phyloP scores from a whole-genome alignment of 1,284 basidiomycete genomes.

The Papiliotrema fonsecae region DNA sequence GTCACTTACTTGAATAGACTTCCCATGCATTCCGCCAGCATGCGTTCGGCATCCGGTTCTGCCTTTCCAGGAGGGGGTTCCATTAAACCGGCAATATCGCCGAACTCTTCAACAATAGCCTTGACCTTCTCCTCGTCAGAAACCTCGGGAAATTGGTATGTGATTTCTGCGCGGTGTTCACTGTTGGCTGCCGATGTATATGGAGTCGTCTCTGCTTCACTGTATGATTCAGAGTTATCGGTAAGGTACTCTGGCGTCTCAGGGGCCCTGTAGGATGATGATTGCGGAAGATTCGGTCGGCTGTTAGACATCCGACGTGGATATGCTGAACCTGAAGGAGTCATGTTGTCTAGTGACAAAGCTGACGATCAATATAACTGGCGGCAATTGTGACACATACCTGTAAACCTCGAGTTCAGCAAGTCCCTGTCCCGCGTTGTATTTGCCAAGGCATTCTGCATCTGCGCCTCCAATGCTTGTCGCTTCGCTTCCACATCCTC shows the following conservation, averaged over 20 bases:
- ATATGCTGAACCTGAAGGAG: too few relatives aligned
- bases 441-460: slow-evolving; percentile 14
- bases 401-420: slow-evolving; percentile 21
- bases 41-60: slow-evolving; percentile 50
- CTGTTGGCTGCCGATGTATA: too few relatives aligned
- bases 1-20: slow-evolving; percentile 37
- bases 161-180: too few relatives aligned
- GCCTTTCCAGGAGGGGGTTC: slow-evolving; percentile 53
- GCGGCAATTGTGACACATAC: too few relatives aligned
- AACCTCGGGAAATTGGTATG: too few relatives aligned
- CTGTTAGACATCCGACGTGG: too few relatives aligned
- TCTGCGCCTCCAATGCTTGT: slow-evolving; percentile 13
- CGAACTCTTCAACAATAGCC: slow-evolving; percentile 46
- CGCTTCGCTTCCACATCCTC: too few relatives aligned
- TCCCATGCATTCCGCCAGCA: slow-evolving; percentile 57
- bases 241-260: too few relatives aligned
- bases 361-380: slow-evolving; percentile 11
- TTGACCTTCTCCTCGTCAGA: slow-evolving; percentile 39
- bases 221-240: too few relatives aligned
- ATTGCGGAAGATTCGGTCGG: too few relatives aligned
- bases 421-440: slow-evolving; percentile 12
- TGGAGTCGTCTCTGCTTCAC: too few relatives aligned
- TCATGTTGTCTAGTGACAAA: slow-evolving; percentile 24
- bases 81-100: slow-evolving; percentile 40
- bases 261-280: too few relatives aligned